Percentiles rank a stretch among this genome's conserved stretches.
Conservation (phyloP, 768 basidiomycete genomes). For the Termitomyces sp. region DNA sequence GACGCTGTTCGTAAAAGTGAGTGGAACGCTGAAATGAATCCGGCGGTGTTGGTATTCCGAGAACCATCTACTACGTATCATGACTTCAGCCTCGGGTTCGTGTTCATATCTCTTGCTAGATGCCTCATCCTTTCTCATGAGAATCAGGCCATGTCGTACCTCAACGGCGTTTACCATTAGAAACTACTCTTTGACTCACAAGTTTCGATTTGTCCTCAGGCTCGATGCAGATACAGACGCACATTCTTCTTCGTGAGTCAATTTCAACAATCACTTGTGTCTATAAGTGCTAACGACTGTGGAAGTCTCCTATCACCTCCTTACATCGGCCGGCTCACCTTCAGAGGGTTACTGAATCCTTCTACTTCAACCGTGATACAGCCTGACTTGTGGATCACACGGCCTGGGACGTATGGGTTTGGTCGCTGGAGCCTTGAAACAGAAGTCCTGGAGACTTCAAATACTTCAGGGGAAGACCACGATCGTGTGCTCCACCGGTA, state of each 20-base stretch:
- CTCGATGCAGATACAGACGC: slow-evolving; percentile 24
- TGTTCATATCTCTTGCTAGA: slow-evolving; percentile 10
- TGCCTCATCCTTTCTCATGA: neutral
- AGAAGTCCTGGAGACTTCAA: slow-evolving; percentile 40
- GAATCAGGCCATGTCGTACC: slow-evolving; percentile 45
- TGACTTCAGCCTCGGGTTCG: slow-evolving; percentile 70
- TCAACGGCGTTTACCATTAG: slow-evolving; percentile 53
- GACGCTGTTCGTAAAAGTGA: slow-evolving; percentile 61
- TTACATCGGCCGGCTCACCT: slow-evolving; percentile 64
- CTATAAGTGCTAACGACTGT: neutral
- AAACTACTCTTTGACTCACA: slow-evolving; percentile 66
- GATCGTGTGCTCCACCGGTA: slow-evolving; percentile 25
- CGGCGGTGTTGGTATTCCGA: slow-evolving; percentile 48
- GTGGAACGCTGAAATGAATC: slow-evolving; percentile 80
- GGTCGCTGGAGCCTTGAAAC: slow-evolving; percentile 68
- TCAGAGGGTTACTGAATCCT: slow-evolving; percentile 53
- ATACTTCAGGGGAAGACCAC: neutral
- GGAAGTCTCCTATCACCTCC: slow-evolving; percentile 44
- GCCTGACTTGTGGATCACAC: slow-evolving; percentile 52
- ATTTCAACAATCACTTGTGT: neutral
- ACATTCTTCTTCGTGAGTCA: slow-evolving; percentile 10
- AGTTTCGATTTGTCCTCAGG: slow-evolving; percentile 52
- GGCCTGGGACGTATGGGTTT: slow-evolving; percentile 60
- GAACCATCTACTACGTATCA: slow-evolving; percentile 41
- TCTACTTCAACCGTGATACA: slow-evolving; percentile 34